Percentiles rank a stretch among this genome's conserved stretches.
Conservation (phyloP, 1,284 basidiomycete species). For the Cryptococcus sp. region DNA sequence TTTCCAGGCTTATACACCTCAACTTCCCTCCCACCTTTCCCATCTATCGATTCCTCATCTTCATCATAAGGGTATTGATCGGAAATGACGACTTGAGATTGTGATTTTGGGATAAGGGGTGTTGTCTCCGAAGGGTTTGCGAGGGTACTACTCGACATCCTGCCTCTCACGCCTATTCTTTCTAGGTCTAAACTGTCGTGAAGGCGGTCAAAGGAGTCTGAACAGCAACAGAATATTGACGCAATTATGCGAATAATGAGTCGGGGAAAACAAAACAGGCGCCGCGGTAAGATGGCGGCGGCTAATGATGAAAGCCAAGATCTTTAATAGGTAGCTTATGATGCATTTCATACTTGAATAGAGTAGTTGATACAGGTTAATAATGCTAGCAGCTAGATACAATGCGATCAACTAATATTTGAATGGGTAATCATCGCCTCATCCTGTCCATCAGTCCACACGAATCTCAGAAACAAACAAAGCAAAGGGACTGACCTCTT, state of each 20-base stretch:
- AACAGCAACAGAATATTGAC: too few relatives aligned
- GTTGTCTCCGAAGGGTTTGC: background rate
- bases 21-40: constrained; percentile 25
- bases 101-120: background rate
- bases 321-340: too few relatives aligned
- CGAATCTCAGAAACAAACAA: background rate
- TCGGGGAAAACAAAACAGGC: too few relatives aligned
- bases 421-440: background rate
- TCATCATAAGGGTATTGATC: background rate
- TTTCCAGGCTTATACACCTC: constrained; percentile 51
- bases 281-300: too few relatives aligned
- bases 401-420: too few relatives aligned
- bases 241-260: too few relatives aligned
- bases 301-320: too few relatives aligned
- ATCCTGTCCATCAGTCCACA: background rate
- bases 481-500: constrained; percentile 33
- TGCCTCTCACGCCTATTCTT: too few relatives aligned
- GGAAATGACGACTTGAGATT: background rate
- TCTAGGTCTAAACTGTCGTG: too few relatives aligned
- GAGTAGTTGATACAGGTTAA: background rate
- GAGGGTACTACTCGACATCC: background rate
- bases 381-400: too few relatives aligned
- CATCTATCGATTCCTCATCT: background rate
- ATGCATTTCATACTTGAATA: background rate
- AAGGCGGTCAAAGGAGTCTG: too few relatives aligned